Evolutionary conservation across 345 rosid species (phyloP), one percentile per base, ranked within the genome.

Genomic region (Balakata baccata): DNA sequence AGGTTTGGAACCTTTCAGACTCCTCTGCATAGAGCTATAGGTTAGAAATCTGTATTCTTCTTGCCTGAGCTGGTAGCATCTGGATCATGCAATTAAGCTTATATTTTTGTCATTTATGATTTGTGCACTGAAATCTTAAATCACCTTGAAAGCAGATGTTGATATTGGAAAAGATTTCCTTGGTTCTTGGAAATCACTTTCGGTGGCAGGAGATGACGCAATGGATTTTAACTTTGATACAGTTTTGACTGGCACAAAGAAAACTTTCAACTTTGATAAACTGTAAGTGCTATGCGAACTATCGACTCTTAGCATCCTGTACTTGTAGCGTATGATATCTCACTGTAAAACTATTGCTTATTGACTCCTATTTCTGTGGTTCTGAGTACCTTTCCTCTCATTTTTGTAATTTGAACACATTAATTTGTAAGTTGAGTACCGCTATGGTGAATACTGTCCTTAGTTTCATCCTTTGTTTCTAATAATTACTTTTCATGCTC

Each of bases 131-230:
- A 62, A 47, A 29, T 64, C 61, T 45, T 63, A 46, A 18, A 22
- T 46, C 53, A 16, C 39, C 50, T 72, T 61, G 41, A 46, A 51
- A 71, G 83, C 89, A 89, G 99, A 88, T 73, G 89, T 85, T 18
- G 92, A 85, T 52, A 80, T 87, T 82, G 98, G 96, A 78, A 87
- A 86, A 65, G 96, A 90, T 47, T 89, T 87, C 74, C 81, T 88
- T 39, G 74, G 82, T 80, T 87, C 94, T 69, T 95, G 98, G 97
- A 87, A 88, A 73, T 80, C 72, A 64, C 86, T 83, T 84, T 79
- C 97, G 14, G 77, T 78, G 64, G 73, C 84, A 53, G 87, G 80
- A 61, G 89, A 89, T 79, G 93, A 89, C 45, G 74, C 84, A 39
- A 80, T 91, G 87, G 92, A 95, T 82, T 91, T 93, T 77, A 79